Base-by-base conservation (phyloP, 768 basidiomycete species). In the Lentinula detonsa region DNA sequence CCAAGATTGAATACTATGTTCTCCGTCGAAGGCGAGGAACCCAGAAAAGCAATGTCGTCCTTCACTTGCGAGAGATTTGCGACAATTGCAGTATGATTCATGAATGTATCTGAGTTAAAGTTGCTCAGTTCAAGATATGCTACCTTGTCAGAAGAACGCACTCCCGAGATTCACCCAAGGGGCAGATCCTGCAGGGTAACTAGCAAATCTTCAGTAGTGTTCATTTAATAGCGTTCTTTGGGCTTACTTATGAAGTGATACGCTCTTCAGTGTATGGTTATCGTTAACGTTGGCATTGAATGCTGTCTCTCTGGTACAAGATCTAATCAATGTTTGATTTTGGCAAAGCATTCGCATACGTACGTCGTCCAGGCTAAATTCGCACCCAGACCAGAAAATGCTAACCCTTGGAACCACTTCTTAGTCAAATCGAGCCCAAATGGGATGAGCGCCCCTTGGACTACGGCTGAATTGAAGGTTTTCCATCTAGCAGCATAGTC, bases 131-230 rank as follows among this genome's bases (percentile, higher is more conserved):
- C 9, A 18, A 5, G 34, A 8, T 3, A 34, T 51, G 15, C 4
- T 21, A 4, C 4, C 31, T n/a, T 9, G n/a, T 4, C 4, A 16
- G 28, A 31, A 7, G 9, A 31, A 45, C 56, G 28, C 31, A 57
- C 56, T 43, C 5, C 56, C 56, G 31, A 57, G 56, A 48, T 43
- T 57, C 18, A 57, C 56, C 56, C 56, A 57, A 33, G 56, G 56
- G 5, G 56, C 56, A 21, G 28, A 23, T 33, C 56, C 56, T 3
- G 34, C 56, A 35, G 56, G 56, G 37, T 57, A 57, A 18, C 56
- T 57, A 45, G 11, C 5, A 10, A 43, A 28, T 28, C 15, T 10
- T 2, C 7, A 56, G 11, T 11, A 21, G 40, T 43, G 16, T 28
- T 28, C 28, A 28, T 28, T 28, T 28, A 28, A 3, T 15, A 18